Evolutionary conservation across 202 grass and related monocot genomes (phyloP).

Genomic region (Musa balbisiana): DNA sequence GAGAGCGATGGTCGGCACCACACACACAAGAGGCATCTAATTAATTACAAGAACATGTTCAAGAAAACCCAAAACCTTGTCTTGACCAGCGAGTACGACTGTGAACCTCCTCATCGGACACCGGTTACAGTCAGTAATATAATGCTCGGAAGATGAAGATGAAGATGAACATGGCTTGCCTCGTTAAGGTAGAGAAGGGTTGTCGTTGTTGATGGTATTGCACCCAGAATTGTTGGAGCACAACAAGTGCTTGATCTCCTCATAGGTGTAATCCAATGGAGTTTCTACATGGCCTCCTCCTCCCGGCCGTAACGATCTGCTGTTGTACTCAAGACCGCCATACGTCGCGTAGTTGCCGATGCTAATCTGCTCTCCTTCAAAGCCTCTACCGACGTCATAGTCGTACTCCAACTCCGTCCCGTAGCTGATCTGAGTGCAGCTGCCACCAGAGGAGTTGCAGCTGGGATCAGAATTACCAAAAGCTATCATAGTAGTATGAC

Average conservation of each 20-base stretch:
- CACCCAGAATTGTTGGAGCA: not conserved
- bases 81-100: no score
- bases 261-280: slow-evolving; percentile 5
- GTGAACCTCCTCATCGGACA: no score
- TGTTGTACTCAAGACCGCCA: not conserved
- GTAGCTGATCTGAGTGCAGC: slow-evolving; percentile 1
- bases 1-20: no score
- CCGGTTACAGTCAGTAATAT: no score
- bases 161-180: no score
- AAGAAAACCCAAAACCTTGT: no score
- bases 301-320: no score
- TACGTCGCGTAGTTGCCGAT: not conserved
- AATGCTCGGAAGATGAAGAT: no score
- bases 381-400: not conserved
- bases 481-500: not conserved
- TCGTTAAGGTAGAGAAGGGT: not conserved
- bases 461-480: not conserved
- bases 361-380: not conserved
- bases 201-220: not conserved
- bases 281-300: not conserved
- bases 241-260: not conserved
- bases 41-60: no score
- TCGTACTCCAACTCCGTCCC: not conserved
- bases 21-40: no score
- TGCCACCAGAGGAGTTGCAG: not conserved